These are phyloP conservation scores for Dictyostelium discoideum DNA, from an alignment of 78 protist genomes.

Conservation along the genomic window dicty_2.7 NC_007089.4:2029001-2029500, in stretches of 20 bases:
- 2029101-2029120: no score
- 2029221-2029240: background rate
- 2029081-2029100: background rate
- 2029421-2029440: background rate
- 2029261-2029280: background rate
- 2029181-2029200: no score
- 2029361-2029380: background rate
- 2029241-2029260: no score
- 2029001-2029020: background rate
- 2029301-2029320: background rate
- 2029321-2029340: slow-evolving; percentile 5
- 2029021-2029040: background rate
- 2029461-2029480: background rate
- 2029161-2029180: background rate
- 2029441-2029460: background rate
- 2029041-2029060: background rate
- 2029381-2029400: background rate
- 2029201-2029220: no score
- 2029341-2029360: background rate
- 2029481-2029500: background rate
- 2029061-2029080: no score
- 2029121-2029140: background rate
- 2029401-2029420: background rate
- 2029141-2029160: background rate
- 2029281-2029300: background rate